phyloP scores from a whole-genome alignment of 805 yeast genomes.

The Danielia reshetovae region DNA sequence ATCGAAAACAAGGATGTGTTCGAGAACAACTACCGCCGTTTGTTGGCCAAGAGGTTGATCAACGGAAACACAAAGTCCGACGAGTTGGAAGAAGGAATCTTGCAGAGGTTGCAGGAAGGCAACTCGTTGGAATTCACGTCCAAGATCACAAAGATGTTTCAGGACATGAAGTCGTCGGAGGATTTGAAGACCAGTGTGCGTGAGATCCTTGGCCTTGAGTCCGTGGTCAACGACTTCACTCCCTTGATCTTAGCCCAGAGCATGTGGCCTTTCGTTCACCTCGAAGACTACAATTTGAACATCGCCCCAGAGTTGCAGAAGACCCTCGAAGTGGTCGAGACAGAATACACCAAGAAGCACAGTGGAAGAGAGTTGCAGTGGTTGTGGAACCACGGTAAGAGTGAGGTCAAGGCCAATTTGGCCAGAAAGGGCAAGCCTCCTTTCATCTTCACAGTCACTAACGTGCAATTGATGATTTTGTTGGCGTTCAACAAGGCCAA shows the following conservation, averaged over 20 bases:
- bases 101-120: conserved; percentile 81
- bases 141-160: conserved; percentile 93
- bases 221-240: conserved; percentile 50
- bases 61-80: conserved; percentile 82
- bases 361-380: conserved; percentile 87
- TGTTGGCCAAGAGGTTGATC: conserved; percentile 84
- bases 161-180: conserved; percentile 81
- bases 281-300: conserved; percentile 37
- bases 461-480: conserved; percentile 83
- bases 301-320: conserved; percentile 66
- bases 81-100: conserved; percentile 78
- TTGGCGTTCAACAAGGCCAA: conserved; percentile 75
- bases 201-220: conserved; percentile 31
- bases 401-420: conserved; percentile 84
- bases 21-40: conserved; percentile 86
- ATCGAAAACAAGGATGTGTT: conserved; percentile 93
- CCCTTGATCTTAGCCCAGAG: conserved; percentile 82
- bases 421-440: conserved; percentile 80
- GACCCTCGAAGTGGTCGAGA: conserved; percentile 64
- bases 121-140: conserved; percentile 91
- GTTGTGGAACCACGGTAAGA: conserved; percentile 94
- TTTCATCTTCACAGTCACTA: conserved; percentile 73
- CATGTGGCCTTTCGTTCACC: conserved; percentile 75
- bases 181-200: conserved; percentile 62
- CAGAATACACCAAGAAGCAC: conserved; percentile 70